Evolutionary conservation across 2,329 filamentous ascomycete species (phyloP), one percentile per base, ranked within the genome.

Genomic region (Hymenoscyphus occultus): DNA sequence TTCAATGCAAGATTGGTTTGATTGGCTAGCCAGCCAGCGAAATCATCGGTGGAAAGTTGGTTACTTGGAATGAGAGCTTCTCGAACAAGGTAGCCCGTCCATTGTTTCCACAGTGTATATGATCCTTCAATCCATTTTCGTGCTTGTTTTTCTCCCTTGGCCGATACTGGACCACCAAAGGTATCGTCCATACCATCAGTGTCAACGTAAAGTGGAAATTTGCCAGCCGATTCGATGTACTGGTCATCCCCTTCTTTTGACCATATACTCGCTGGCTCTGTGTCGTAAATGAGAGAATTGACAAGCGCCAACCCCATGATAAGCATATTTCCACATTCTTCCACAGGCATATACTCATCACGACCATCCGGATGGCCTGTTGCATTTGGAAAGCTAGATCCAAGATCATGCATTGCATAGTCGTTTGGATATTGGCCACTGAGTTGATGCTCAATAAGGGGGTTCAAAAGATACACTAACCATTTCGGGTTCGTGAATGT

Each of bases 391-490:
- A 91, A 92, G 72, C 89, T 86, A 0, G 83, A 76, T 1, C 90
- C 90, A 32, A 92, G 80, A 76, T 93, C 90, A 73, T 92, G 90
- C 86, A 92, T 91, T 67, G 86, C 88, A 75, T 92, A 92, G 68
- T 89, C 82, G 73, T 94, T 94, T 7, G 92, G 92, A 74, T 95
- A 96, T 74, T 93, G 90, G 1, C 90, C 90, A 73, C 90, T 92
- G 31, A 91, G 78, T 80, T 91, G 91, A 75, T 95, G 90, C 77
- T 95, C 91, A 61, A 95, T 83, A 31, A 94, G 80, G 5, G 91
- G 91, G 75, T 94, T 90, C 4, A 95, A 80, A 2, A 94, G 81
- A 73, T 93, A 93, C 1, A 87, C 89, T 64, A 93, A 80, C 90
- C 91, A 94, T 65, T 86, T 82, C 2, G 91, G 91, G 71, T 93